phyloP scores from a whole-genome alignment of 2,329 filamentous ascomycete species.

The Botrytis hyacinthi region DNA sequence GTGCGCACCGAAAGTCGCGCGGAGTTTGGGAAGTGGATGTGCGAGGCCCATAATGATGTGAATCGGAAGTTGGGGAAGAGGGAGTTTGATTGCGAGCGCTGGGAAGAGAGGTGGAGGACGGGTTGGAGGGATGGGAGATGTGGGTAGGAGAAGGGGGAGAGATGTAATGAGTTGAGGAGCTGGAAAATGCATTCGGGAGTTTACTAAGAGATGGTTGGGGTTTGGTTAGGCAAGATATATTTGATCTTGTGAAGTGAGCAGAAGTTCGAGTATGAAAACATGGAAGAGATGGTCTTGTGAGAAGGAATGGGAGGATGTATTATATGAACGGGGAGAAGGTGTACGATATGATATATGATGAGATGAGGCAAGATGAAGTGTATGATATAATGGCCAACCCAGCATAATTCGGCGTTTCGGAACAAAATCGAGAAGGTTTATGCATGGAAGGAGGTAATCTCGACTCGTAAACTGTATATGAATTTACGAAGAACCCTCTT shows the following conservation, averaged over 20 bases:
- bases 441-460: background rate
- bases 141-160: slow-evolving; percentile 42
- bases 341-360: background rate
- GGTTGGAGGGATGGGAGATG: slow-evolving; percentile 74
- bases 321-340: background rate
- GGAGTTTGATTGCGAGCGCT: slow-evolving; percentile 82
- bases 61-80: slow-evolving; percentile 88
- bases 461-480: background rate
- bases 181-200: background rate
- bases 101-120: slow-evolving; percentile 93
- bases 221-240: background rate
- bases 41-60: slow-evolving; percentile 82
- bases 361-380: background rate
- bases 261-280: background rate
- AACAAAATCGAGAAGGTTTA: background rate
- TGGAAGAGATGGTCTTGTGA: background rate
- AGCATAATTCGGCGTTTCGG: slow-evolving; percentile 4
- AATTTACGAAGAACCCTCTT: background rate
- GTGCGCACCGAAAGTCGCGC: slow-evolving; percentile 58
- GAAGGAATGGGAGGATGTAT: background rate
- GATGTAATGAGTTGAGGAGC: background rate
- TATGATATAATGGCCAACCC: background rate
- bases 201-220: too few relatives aligned
- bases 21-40: slow-evolving; percentile 80
- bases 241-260: background rate